Evolutionary conservation across 1,284 basidiomycete genomes (phyloP), one percentile per base, ranked within the genome.

Genomic region (Puccinia triticina): DNA sequence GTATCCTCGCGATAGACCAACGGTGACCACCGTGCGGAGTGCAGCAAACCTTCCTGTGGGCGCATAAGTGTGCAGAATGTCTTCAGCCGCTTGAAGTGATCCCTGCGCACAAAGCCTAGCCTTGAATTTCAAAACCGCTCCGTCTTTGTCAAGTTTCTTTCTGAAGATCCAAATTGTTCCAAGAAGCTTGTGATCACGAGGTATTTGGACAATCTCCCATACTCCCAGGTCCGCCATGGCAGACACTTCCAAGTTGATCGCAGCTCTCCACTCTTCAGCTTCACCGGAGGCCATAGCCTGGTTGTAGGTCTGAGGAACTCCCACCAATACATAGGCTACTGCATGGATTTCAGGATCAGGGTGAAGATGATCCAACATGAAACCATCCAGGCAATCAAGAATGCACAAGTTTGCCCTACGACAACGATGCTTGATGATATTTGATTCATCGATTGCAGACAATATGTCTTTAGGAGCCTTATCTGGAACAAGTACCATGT

Each of bases 111-210:
- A 72, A 23, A 72, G 34, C 14, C 37, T 37, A 3, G 40, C 69
- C 43, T 72, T 72, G 46, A 48, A 53, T 29, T 72, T 72, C 5
- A 10, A 12, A 11, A 71, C n/a, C 8, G 2, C 34, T 4, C 43
- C 43, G 11, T 71, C 12, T 4, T 2, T 34, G 23, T 71, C 37
- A 26, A 40, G 18, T 23, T 71, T 71, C 67, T 40, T 71, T 26
- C 23, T 5, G 34, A 71, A 71, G 11, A 71, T 34, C 67, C 67
- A 71, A 26, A 48, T 43, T 4, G 67, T 71, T 23, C 67, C 67
- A 2, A 71, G 34, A 7, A 71, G 67, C 11, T 43, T 12, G n/a
- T n/a, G 23, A 34, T 71, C n/a, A 34, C 8, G 5, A 10, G 67
- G 34, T 5, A 23, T 71, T 71, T 7, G 34, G 10, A 71, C 67